phyloP scores from a whole-genome alignment of 768 basidiomycete species.

The Panellus pusillus region DNA sequence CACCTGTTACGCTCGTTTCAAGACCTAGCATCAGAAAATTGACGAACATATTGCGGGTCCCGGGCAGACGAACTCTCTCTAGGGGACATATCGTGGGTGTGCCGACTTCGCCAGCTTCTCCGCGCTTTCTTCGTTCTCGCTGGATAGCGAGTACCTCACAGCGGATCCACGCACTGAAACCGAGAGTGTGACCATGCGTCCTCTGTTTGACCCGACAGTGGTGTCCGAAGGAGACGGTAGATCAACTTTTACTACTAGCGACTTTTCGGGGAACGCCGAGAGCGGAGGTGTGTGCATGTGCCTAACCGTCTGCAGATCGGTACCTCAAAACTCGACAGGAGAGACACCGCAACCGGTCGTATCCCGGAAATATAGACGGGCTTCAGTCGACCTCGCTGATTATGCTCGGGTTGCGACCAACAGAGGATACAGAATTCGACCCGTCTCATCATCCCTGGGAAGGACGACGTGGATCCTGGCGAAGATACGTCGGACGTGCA shows the following conservation, averaged over 20 bases:
- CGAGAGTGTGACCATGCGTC: neutral
- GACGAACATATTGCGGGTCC: constrained; percentile 9
- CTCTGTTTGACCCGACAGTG: constrained; percentile 10
- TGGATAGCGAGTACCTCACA: constrained; percentile 7
- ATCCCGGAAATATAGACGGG: neutral
- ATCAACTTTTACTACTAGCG: neutral
- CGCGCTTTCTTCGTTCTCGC: constrained; percentile 18
- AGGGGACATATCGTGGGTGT: neutral
- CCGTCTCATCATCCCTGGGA: constrained; percentile 12
- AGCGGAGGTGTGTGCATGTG: constrained; percentile 4
- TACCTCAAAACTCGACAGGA: constrained; percentile 3
- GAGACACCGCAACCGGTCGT: neutral
- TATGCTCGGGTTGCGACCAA: constrained; percentile 3
- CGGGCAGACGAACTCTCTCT: neutral
- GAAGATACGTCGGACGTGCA: neutral
- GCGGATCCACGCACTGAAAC: neutral
- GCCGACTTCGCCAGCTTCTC: constrained; percentile 11
- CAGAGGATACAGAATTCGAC: neutral
- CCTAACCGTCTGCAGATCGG: no score
- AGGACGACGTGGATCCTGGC: neutral
- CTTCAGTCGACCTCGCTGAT: neutral
- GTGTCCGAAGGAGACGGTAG: constrained; percentile 10
- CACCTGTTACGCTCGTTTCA: constrained; percentile 4
- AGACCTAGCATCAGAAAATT: constrained; percentile 14
- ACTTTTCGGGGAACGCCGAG: neutral